Base-by-base conservation (phyloP, 768 basidiomycete species). In the Sporobolomyces roseus region DNA sequence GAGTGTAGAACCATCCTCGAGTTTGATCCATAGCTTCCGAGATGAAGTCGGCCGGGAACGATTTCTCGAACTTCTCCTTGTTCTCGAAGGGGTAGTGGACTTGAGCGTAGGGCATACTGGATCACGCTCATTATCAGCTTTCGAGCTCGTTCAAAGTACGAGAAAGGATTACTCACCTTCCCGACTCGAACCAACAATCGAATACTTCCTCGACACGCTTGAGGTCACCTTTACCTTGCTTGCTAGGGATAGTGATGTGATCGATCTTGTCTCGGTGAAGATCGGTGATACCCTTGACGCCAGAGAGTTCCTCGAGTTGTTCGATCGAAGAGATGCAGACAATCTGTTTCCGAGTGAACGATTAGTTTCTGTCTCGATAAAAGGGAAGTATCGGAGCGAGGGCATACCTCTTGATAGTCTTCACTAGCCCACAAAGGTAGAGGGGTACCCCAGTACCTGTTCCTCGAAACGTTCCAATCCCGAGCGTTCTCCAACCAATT, bases 101-200 rank as follows among this genome's bases (percentile, higher is more conserved):
- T 76, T 97, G 94, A 4, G 93, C 94, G 77, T 93, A 99, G 6
- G 96, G 96, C 96, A 99, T 99, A 77, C 94, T 97, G 74, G n/a
- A n/a, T n/a, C n/a, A n/a, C n/a, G n/a, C n/a, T n/a, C n/a, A n/a
- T n/a, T n/a, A n/a, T n/a, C n/a, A n/a, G n/a, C n/a, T n/a, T n/a
- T n/a, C n/a, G n/a, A n/a, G n/a, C n/a, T n/a, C n/a, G n/a, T n/a
- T n/a, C n/a, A 41, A 17, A 41, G 9, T 9, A 17, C 38, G 17
- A 41, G 17, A 17, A 41, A 9, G 38, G 38, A 41, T 9, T 41
- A 74, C 85, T 69, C 72, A 92, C 92, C 90, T 92, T 81, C 96
- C 96, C 6, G 94, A 98, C 80, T 99, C 96, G 77, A 99, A 99
- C 96, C 96, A 99, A 77, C 96, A 99, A 77, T 99, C 96, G 77